Percentiles rank a stretch among this genome's conserved stretches.
Conservation (phyloP, 306 rosid species). For the Pachyrhizus erosus region DNA sequence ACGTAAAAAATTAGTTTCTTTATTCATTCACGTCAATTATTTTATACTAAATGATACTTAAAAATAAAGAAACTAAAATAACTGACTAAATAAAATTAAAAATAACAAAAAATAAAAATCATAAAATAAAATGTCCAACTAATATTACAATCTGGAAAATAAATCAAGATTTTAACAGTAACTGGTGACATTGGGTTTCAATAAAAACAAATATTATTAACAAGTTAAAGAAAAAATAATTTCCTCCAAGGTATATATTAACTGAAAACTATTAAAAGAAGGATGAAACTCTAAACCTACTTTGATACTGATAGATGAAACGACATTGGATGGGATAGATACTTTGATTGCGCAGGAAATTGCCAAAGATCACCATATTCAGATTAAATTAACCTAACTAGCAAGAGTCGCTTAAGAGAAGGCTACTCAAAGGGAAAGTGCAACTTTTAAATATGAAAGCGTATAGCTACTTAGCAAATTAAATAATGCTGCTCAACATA, state of each 20-base stretch:
- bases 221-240: background rate
- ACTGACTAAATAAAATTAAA: background rate
- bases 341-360: background rate
- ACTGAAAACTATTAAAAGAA: background rate
- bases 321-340: background rate
- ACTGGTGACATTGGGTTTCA: background rate
- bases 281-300: slow-evolving; percentile 1
- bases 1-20: too few relatives aligned
- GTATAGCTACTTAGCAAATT: slow-evolving; percentile 11
- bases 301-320: background rate
- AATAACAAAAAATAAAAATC: too few relatives aligned
- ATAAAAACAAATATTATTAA: background rate
- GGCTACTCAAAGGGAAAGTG: too few relatives aligned
- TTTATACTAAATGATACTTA: background rate
- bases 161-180: background rate
- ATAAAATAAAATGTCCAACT: background rate
- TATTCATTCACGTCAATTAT: background rate
- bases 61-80: background rate
- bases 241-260: background rate
- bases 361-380: background rate
- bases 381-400: slow-evolving; percentile 23
- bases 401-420: background rate
- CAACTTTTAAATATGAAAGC: slow-evolving; percentile 22
- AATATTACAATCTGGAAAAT: background rate
- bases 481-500: slow-evolving; percentile 27